These are phyloP conservation scores for Microcyclospora tardicrescens DNA, from an alignment of 2,329 filamentous ascomycete genomes.

Conservation along the genomic window DNA sequence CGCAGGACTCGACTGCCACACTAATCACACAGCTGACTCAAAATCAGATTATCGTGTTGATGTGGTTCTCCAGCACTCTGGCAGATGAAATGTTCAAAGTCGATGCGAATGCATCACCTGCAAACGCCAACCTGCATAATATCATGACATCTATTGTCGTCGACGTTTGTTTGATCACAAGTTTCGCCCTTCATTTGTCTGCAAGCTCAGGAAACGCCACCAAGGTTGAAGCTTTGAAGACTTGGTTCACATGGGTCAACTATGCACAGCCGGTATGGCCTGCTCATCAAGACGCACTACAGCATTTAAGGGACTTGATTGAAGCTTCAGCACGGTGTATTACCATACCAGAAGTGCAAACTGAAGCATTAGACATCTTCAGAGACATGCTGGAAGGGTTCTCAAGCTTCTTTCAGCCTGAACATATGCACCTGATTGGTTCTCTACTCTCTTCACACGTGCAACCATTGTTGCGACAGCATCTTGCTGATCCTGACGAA, in stretches of 20 bases:
- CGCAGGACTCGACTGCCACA: slow-evolving; percentile 31
- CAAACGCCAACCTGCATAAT: slow-evolving; percentile 16
- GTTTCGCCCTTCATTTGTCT: slow-evolving; percentile 29
- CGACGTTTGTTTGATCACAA: slow-evolving; percentile 19
- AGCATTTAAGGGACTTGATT: slow-evolving; percentile 47
- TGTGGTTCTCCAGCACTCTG: slow-evolving; percentile 53
- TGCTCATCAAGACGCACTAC: slow-evolving; percentile 43
- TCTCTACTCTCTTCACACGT: slow-evolving; percentile 44
- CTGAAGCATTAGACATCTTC: slow-evolving; percentile 50
- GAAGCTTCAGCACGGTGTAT: slow-evolving; percentile 49
- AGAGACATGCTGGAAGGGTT: slow-evolving; percentile 52
- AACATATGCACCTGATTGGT: slow-evolving; percentile 46
- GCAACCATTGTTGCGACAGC: slow-evolving; percentile 36
- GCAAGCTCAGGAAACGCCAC: slow-evolving; percentile 2
- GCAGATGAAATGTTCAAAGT: slow-evolving; percentile 57
- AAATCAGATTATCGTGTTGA: slow-evolving; percentile 41
- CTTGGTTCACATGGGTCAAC: slow-evolving; percentile 49
- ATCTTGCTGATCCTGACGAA: slow-evolving; percentile 46
- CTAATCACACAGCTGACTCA: slow-evolving; percentile 36
- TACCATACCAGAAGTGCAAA: slow-evolving; percentile 43
- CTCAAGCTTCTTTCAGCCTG: slow-evolving; percentile 46
- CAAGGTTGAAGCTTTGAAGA: slow-evolving; percentile 19
- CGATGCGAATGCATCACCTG: slow-evolving; percentile 29
- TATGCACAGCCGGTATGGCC: slow-evolving; percentile 56
- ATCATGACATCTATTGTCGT: slow-evolving; percentile 40